Evolutionary conservation across 495 filamentous ascomycete genomes (phyloP).

Genomic region (Copromyces sp.): DNA sequence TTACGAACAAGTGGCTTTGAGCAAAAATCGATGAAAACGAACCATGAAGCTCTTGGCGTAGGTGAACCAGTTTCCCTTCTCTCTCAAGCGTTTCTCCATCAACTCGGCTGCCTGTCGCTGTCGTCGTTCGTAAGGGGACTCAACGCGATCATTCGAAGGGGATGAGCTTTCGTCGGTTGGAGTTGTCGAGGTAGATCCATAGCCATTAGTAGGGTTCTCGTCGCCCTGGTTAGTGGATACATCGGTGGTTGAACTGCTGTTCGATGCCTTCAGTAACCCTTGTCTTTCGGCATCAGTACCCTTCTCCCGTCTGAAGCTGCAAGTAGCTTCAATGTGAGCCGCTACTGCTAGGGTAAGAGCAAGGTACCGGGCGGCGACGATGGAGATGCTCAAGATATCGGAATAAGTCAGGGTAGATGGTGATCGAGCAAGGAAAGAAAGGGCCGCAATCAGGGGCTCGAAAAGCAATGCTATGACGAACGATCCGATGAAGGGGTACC

Average conservation of each 20-base stretch:
- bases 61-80: constrained; percentile 53
- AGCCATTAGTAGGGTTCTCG: constrained; percentile 25
- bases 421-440: constrained; percentile 21
- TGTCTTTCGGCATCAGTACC: constrained; percentile 41
- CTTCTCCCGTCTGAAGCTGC: constrained; percentile 19
- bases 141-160: constrained; percentile 26
- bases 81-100: constrained; percentile 47
- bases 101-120: constrained; percentile 39
- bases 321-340: constrained; percentile 22
- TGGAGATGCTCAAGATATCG: constrained; percentile 24
- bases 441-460: constrained; percentile 34
- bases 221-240: constrained; percentile 12
- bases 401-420: constrained; percentile 7
- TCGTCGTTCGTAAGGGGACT: constrained; percentile 40
- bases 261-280: constrained; percentile 29
- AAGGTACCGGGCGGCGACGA: constrained; percentile 24
- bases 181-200: constrained; percentile 35
- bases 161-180: constrained; percentile 19
- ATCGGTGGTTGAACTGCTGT: constrained; percentile 3
- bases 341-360: constrained; percentile 19
- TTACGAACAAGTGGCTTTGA: neutral
- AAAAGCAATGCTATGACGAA: constrained; percentile 43
- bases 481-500: constrained; percentile 52
- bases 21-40: constrained; percentile 12
- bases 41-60: constrained; percentile 54